Conservation (phyloP, 345 rosid species). For the Dimocarpus longan region DNA sequence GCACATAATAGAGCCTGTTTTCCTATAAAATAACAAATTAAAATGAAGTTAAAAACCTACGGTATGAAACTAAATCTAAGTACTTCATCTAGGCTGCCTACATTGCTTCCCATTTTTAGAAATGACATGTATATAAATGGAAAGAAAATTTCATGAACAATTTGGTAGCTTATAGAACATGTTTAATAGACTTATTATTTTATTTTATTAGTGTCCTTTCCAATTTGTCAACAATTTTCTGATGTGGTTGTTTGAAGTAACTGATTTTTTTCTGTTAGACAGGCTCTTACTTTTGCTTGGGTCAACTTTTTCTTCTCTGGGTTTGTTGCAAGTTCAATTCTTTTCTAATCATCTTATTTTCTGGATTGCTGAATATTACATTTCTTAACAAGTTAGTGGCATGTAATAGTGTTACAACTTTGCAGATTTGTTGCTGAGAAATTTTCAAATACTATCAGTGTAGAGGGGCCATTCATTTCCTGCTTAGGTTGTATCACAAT, state of each 20-base stretch:
- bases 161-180: neutral
- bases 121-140: no score
- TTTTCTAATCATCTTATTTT: neutral
- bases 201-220: neutral
- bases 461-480: slow-evolving; percentile 47
- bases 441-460: slow-evolving; percentile 46
- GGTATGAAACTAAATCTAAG: no score
- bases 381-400: neutral
- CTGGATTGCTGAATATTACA: neutral
- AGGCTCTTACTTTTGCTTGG: slow-evolving; percentile 99
- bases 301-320: slow-evolving; percentile 99
- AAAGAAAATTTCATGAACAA: no score
- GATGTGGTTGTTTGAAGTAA: neutral
- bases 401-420: slow-evolving; percentile 9
- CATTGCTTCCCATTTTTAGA: no score
- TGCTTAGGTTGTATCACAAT: slow-evolving; percentile 53
- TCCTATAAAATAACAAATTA: neutral
- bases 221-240: no score
- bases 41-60: neutral
- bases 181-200: neutral
- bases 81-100: no score
- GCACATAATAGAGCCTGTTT: neutral
- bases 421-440: slow-evolving; percentile 58
- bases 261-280: slow-evolving; percentile 33
- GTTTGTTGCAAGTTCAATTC: slow-evolving; percentile 85